A percentile compares a stretch with the other conserved stretches of the same genome.
Conservation (phyloP, 116 monocot species). For the Dioscorea cayenensis region DNA sequence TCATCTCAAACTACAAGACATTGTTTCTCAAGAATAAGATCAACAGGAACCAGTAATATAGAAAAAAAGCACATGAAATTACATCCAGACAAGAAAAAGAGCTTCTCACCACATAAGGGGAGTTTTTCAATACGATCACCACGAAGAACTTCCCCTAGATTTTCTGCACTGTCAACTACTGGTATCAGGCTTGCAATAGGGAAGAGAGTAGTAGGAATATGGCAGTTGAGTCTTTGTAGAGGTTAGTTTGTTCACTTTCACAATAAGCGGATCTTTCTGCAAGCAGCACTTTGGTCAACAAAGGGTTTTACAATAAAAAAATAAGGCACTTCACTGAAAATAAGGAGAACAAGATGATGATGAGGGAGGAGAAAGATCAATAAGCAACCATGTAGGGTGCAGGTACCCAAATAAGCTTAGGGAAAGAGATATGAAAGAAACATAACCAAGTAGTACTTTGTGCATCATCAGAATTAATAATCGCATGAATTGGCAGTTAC, state of each 20-base stretch:
- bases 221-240: constrained; percentile 84
- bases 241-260: constrained; percentile 88
- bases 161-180: constrained; percentile 88
- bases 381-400: too few species aligned
- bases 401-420: too few species aligned
- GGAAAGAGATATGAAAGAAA: too few species aligned
- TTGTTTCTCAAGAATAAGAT: neutral
- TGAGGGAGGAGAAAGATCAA: too few species aligned
- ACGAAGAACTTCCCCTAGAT: constrained; percentile 89
- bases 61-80: neutral
- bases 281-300: constrained; percentile 11
- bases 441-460: too few species aligned
- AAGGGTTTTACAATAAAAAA: neutral
- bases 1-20: constrained; percentile 53
- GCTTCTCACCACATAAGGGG: constrained; percentile 59
- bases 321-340: too few species aligned
- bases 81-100: neutral
- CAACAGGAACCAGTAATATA: neutral
- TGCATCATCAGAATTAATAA: too few species aligned
- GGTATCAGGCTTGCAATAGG: constrained; percentile 52
- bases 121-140: constrained; percentile 90
- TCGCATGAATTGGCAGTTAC: too few species aligned
- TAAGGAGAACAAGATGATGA: too few species aligned
- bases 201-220: constrained; percentile 85
- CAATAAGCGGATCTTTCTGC: constrained; percentile 66